These are phyloP conservation scores for Mucor racemosus DNA, from an alignment of 371 early-diverging fungal genomes.

Conservation along the genomic window DNA sequence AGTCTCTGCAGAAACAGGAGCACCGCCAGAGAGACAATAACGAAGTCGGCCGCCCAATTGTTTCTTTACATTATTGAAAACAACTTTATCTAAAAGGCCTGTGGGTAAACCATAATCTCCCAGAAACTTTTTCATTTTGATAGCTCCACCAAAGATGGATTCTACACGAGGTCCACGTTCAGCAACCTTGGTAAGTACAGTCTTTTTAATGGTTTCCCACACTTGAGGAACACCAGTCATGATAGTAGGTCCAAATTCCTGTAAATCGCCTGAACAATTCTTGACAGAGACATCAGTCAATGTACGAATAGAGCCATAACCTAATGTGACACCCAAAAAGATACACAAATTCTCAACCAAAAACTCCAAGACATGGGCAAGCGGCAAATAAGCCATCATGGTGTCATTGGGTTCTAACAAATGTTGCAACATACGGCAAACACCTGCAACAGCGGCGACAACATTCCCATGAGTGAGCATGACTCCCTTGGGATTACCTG, in stretches of 20 bases:
- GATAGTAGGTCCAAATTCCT: constrained; percentile 89
- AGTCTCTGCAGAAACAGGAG: constrained; percentile 86
- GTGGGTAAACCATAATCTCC: constrained; percentile 65
- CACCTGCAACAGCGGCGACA: constrained; percentile 77
- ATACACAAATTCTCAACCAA: constrained; percentile 79
- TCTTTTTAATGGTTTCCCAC: constrained; percentile 92
- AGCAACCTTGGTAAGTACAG: constrained; percentile 76
- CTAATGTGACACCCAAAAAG: constrained; percentile 79
- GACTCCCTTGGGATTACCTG: constrained; percentile 82
- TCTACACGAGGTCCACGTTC: constrained; percentile 67
- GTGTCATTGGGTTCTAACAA: constrained; percentile 75
- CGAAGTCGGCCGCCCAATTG: constrained; percentile 93
- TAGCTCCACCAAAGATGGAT: constrained; percentile 76
- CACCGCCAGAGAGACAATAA: constrained; percentile 94
- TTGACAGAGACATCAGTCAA: constrained; percentile 90
- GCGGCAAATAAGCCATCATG: constrained; percentile 91
- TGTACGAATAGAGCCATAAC: constrained; percentile 90
- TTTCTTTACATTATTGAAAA: constrained; percentile 90
- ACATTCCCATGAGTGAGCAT: constrained; percentile 73
- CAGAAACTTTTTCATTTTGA: constrained; percentile 74
- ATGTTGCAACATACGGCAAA: constrained; percentile 76
- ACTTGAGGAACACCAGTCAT: constrained; percentile 96
- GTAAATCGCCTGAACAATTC: constrained; percentile 93
- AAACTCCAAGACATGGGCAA: constrained; percentile 94
- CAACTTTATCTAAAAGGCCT: constrained; percentile 74